These are phyloP conservation scores for Cystofilobasidium ferigula DNA, from an alignment of 768 basidiomycete genomes.

Conservation along the genomic window DNA sequence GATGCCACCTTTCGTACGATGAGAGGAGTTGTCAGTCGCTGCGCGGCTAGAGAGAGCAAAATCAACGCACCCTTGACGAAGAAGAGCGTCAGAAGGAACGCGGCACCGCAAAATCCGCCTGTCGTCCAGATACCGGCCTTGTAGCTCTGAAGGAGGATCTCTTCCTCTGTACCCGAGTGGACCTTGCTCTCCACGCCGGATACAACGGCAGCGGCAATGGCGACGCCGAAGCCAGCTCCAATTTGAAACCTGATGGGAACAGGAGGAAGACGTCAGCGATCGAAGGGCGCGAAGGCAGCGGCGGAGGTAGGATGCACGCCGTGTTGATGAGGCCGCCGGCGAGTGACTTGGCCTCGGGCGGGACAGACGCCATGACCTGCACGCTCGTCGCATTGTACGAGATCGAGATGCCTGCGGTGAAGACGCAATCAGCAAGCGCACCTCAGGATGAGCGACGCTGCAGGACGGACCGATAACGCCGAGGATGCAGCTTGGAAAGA, in stretches of 20 bases:
- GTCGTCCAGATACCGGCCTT: constrained; percentile 14
- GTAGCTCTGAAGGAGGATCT: background rate
- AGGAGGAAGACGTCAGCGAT: background rate
- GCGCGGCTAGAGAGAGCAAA: background rate
- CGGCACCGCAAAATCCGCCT: constrained; percentile 9
- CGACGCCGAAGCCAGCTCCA: constrained; percentile 15
- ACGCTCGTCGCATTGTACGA: constrained; percentile 16
- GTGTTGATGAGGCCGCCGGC: constrained; percentile 18
- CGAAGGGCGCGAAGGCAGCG: background rate
- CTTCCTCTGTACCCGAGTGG: background rate
- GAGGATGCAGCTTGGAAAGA: constrained; percentile 17
- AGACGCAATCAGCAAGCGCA: too few relatives aligned
- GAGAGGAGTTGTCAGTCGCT: background rate
- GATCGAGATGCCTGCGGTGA: constrained; percentile 20
- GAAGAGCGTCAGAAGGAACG: background rate
- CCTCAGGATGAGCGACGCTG: too few relatives aligned
- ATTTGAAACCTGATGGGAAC: background rate
- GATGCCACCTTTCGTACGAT: background rate
- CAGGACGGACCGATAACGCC: background rate
- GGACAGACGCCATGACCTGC: constrained; percentile 15
- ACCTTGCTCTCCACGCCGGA: background rate
- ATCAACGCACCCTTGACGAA: constrained; percentile 8
- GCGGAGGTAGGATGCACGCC: background rate
- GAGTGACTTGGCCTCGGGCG: constrained; percentile 7
- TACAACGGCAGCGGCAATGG: constrained; percentile 10